These are phyloP conservation scores for Botrytis hyacinthi DNA, from an alignment of 2,329 filamentous ascomycete species.

Conservation along the genomic window DNA sequence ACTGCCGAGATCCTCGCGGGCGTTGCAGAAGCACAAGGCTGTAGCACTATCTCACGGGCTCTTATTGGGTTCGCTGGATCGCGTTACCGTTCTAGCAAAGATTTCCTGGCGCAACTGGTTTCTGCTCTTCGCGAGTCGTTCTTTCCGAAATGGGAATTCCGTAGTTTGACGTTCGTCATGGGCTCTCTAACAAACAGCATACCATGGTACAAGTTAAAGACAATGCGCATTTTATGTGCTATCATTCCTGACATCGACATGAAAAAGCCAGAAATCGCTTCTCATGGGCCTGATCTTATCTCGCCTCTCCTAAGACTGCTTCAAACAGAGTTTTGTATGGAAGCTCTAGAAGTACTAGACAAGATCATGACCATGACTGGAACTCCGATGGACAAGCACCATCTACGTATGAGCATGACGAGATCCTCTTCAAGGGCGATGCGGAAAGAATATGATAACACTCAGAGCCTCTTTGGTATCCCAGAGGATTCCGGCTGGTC, in stretches of 20 bases:
- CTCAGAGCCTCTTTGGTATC: constrained; percentile 92
- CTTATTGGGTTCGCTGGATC: constrained; percentile 68
- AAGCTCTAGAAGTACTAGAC: constrained; percentile 87
- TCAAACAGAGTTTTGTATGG: constrained; percentile 90
- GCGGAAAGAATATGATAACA: constrained; percentile 91
- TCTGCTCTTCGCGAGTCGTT: constrained; percentile 73
- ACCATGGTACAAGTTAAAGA: constrained; percentile 88
- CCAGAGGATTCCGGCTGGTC: constrained; percentile 96
- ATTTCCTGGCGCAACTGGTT: constrained; percentile 74
- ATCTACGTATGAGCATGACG: constrained; percentile 97
- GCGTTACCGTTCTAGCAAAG: constrained; percentile 64
- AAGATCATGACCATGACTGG: constrained; percentile 93
- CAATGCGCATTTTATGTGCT: constrained; percentile 83
- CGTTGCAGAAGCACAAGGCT: constrained; percentile 71
- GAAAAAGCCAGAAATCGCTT: constrained; percentile 83
- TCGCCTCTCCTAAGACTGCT: constrained; percentile 85
- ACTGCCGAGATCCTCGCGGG: constrained; percentile 68
- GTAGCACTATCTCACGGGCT: constrained; percentile 63
- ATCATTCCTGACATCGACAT: constrained; percentile 90
- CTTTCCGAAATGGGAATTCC: constrained; percentile 79
- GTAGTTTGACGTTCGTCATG: constrained; percentile 84
- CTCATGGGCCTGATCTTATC: constrained; percentile 90
- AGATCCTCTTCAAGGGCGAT: constrained; percentile 80
- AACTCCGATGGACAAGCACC: constrained; percentile 88
- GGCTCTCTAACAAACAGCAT: constrained; percentile 86